Evolutionary conservation across 1,139 yeast species (phyloP).

Genomic region (Blastobotrys illinoisensis): DNA sequence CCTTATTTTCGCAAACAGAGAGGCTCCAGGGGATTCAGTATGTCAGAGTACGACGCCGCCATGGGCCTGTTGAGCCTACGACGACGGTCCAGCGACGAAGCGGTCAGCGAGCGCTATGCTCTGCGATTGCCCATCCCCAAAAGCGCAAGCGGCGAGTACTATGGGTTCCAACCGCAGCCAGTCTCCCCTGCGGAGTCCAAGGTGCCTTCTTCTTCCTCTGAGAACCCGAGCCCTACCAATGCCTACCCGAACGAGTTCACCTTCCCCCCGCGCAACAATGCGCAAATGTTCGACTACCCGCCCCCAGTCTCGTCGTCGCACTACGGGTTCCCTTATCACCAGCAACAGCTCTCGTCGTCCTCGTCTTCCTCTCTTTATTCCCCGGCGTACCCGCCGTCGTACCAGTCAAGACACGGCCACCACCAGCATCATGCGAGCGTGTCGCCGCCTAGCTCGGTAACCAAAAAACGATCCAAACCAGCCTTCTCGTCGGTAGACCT

Average conservation of each 20-base stretch:
- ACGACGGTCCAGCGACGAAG: constrained; percentile 10
- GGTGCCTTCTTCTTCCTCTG: neutral
- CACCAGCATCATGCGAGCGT: constrained; percentile 8
- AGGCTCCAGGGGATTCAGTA: neutral
- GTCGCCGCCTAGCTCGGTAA: constrained; percentile 6
- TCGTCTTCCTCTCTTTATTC: neutral
- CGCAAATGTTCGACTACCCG: neutral
- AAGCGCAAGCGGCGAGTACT: neutral
- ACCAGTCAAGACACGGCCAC: constrained; percentile 1
- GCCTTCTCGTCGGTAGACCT: constrained; percentile 8
- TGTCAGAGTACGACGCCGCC: constrained; percentile 15
- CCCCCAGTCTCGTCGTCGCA: neutral
- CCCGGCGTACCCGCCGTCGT: neutral
- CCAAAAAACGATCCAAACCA: constrained; percentile 7
- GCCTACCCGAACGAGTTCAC: neutral
- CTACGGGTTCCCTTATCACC: neutral
- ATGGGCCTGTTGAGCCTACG: constrained; percentile 13
- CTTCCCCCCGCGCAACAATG: neutral
- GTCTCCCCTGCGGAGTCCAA: neutral
- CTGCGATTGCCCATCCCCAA: neutral
- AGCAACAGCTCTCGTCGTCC: neutral
- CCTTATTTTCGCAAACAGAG: neutral
- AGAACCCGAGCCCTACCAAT: neutral
- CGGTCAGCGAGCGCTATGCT: neutral
- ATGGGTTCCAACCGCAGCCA: neutral